Base-by-base conservation (phyloP, 1,284 basidiomycete species). In the Microbotryum violaceum region DNA sequence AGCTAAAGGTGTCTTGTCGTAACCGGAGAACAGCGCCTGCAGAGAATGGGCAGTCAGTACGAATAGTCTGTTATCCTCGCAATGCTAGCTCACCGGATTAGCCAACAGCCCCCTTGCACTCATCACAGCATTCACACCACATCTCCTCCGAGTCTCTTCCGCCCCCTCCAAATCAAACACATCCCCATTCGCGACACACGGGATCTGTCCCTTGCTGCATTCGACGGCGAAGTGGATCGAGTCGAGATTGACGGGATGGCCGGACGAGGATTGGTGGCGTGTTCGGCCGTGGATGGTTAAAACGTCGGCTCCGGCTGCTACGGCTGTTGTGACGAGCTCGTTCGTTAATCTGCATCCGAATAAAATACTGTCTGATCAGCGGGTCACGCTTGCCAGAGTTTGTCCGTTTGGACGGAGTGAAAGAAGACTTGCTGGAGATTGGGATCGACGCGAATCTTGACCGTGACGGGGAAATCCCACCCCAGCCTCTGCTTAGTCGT, bases 201-300 rank as follows among this genome's bases (percentile, higher is more conserved):
- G 82, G 1, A 83, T 78, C 47, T 75, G 67, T 0, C 80, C 80
- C 29, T 77, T 76, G 1, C 78, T 79, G 49, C 75, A 76, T 31
- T 79, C 77, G 4, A 80, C 78, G 1, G 82, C 82, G 65, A 82
- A 82, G 18, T 74, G 73, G 64, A 84, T 81, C 1, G 74, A 76
- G 12, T 75, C 74, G 6, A 82, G 74, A 58, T 77, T 75, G 56
- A 83, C 82, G 0, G 82, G 81, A 56, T 79, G 75, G 0, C 79
- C 77, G 1, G 79, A 64, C 3, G 71, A 80, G 6, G 78, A 73
- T 70, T 83, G 81, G 67, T 79, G 79, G 6, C 82, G 75, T 1
- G 80, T 83, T 27, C 82, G 76, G 5, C 82, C 82, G 68, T 84
- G 82, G 0, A 84, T 78, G 0, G 80, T 79, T 47, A 84, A 75